A percentile compares a stretch with the other conserved stretches of the same genome.
Evolutionary conservation across 768 basidiomycete genomes (phyloP).

Genomic region (Trametes coccinea): DNA sequence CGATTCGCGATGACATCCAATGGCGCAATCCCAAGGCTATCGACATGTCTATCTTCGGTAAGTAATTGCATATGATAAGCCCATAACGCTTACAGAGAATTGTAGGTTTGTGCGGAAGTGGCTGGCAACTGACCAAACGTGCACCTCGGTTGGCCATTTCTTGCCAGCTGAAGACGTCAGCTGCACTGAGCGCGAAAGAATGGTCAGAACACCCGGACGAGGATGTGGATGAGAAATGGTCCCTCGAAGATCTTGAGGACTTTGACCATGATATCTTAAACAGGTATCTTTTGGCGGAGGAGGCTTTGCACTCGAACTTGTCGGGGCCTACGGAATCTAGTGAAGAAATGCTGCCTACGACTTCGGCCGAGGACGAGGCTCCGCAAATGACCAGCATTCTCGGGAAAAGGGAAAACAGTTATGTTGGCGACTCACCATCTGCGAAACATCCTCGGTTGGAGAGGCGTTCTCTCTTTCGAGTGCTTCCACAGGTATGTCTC

Average conservation of each 20-base stretch:
- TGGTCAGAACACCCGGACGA: neutral
- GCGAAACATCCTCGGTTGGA: constrained; percentile 4
- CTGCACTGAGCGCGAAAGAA: neutral
- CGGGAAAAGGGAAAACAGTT: neutral
- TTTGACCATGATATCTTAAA: constrained; percentile 13
- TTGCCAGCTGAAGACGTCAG: neutral
- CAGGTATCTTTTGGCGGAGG: neutral
- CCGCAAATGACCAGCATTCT: too few relatives aligned
- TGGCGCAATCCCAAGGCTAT: neutral
- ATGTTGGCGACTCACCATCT: neutral
- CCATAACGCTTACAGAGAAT: neutral
- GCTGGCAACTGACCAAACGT: neutral
- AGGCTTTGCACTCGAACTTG: neutral
- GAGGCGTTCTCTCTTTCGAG: neutral
- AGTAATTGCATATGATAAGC: neutral
- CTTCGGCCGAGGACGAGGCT: too few relatives aligned
- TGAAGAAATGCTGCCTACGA: neutral
- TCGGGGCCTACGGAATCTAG: neutral
- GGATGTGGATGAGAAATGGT: constrained; percentile 11
- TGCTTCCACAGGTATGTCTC: constrained; percentile 5
- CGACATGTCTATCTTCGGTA: neutral
- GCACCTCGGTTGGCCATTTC: neutral
- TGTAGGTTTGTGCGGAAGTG: neutral
- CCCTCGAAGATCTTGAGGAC: constrained; percentile 11
- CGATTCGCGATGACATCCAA: neutral